Conservation (phyloP, 1,284 basidiomycete species). For the Lentinula novae-zelandiae region DNA sequence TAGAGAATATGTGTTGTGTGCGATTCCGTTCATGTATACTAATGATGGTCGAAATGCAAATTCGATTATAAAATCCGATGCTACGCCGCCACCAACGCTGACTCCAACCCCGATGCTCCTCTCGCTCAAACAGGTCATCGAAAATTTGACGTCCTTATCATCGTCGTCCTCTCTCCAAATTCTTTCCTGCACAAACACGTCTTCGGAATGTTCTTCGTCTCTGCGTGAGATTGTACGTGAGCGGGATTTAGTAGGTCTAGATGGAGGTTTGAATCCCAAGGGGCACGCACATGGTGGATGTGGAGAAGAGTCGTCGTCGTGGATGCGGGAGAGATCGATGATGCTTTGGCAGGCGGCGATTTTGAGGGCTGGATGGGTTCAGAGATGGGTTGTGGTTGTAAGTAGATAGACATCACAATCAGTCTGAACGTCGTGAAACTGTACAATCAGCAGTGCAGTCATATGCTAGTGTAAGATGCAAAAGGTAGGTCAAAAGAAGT, state of each 20-base stretch:
- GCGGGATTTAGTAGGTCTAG: neutral
- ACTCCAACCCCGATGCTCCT: neutral
- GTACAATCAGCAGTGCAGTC: no score
- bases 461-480: no score
- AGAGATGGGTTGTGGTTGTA: slow-evolving; percentile 1
- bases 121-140: neutral
- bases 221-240: neutral
- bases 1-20: neutral
- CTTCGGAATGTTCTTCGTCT: neutral
- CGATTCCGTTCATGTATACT: neutral
- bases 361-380: neutral
- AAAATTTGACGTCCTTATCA: neutral
- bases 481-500: no score
- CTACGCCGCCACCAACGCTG: neutral
- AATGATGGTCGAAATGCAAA: neutral
- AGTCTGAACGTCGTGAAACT: neutral
- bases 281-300: neutral
- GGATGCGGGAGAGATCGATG: neutral
- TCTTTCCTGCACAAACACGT: slow-evolving; percentile 1
- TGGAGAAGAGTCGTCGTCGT: no score
- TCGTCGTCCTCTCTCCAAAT: neutral
- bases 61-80: neutral
- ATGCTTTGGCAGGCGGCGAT: neutral
- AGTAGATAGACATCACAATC: neutral
- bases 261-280: no score